These are phyloP conservation scores for Sporothrix mexicana DNA, from an alignment of 2,329 filamentous ascomycete genomes.

Conservation along the genomic window DNA sequence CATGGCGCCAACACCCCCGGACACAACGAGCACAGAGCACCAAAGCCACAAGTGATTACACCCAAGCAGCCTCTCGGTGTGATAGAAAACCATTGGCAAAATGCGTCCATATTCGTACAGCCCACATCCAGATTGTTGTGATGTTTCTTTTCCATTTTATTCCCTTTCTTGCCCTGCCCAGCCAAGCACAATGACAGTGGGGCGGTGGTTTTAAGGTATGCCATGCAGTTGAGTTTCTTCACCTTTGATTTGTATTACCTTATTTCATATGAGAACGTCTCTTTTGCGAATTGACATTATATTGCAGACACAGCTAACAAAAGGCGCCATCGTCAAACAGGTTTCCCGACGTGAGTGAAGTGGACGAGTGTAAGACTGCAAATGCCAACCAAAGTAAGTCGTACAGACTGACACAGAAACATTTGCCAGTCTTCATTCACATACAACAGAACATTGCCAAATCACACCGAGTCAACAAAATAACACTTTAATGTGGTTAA, in stretches of 20 bases:
- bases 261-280: not conserved
- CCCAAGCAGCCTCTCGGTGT: not conserved
- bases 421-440: too few relatives aligned
- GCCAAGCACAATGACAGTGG: not conserved
- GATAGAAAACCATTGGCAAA: not conserved
- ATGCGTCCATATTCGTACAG: conserved; percentile 4
- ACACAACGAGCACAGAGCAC: conserved; percentile 7
- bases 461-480: too few relatives aligned
- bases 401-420: not conserved
- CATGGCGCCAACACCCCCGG: not conserved
- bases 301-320: not conserved
- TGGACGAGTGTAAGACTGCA: not conserved
- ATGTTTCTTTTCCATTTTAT: not conserved
- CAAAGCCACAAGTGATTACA: not conserved
- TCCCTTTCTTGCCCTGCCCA: not conserved
- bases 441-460: too few relatives aligned
- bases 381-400: not conserved
- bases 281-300: conserved; percentile 1
- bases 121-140: not conserved
- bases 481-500: not conserved
- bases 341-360: not conserved
- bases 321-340: not conserved
- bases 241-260: not conserved
- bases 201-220: not conserved
- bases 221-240: not conserved